Base-by-base conservation (phyloP, 805 yeast species). In the Candida dajiaensis region DNA sequence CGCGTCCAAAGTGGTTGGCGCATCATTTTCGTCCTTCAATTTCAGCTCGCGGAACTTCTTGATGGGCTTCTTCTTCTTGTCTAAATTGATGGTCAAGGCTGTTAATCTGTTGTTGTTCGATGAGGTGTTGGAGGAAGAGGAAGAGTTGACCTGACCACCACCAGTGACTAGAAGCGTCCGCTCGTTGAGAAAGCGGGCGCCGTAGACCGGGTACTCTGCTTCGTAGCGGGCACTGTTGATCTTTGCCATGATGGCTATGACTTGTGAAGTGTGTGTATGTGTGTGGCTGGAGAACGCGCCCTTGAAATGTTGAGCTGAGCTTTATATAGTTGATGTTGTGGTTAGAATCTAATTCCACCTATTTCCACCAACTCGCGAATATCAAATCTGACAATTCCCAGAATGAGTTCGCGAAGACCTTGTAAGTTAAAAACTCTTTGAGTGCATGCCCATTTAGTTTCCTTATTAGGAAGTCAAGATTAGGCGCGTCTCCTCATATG, bases 1-100 rank as follows among this genome's bases (percentile, higher is more conserved):
- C 33, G 78, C 78, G 56, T 84, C 96, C 42, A 92, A 57, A 40
- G 92, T 80, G 59, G 89, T 86, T 5, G 97, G 97, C 13, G 85
- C 80, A 63, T 89, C 96, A 56, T 87, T 95, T 36, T 78, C 73
- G n/a, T 75, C 71, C 7, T 80, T 77, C 48, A 83, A 63, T 3
- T 74, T 69, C 57, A 85, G 71, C 59, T 86, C 94, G 51, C 94
- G 70, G 62, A 78, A 85, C 52, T 81, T 74, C 61, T 83, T 87
- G 47, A 85, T 65, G 12, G 62, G 73, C 65, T 69, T 70, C 50
- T 63, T 67, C 40, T 65, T 61, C 51, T 78, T 76, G 28, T 71
- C 71, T 45, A 83, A 79, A 56, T 81, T 78, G 45, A 85, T 72
- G 39, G 78, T 69, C 38, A 85, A 66, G 3, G 88, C 89, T 3